Conservation (phyloP, 2,329 filamentous ascomycete species). For the Scedosporium aurantiacum region DNA sequence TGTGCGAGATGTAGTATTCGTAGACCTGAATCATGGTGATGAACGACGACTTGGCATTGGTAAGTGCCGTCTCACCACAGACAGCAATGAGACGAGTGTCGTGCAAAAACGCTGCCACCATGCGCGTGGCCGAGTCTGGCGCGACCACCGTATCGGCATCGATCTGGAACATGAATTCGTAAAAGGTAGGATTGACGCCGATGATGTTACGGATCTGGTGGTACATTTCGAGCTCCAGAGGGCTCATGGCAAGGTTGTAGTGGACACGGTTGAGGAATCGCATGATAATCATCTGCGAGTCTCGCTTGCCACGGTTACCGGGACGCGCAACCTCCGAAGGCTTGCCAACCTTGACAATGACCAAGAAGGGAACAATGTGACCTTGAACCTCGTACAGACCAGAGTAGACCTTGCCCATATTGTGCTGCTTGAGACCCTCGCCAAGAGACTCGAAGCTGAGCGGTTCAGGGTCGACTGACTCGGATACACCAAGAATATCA, state of each 20-base stretch:
- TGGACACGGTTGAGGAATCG: conserved; percentile 98
- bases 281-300: conserved; percentile 98
- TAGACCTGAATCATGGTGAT: conserved; percentile 99
- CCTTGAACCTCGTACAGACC: conserved; percentile 96
- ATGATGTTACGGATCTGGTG: conserved; percentile 99
- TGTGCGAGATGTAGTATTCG: conserved; percentile 99
- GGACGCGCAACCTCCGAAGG: conserved; percentile 90
- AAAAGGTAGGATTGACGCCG: conserved; percentile 95
- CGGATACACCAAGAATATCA: conserved; percentile 90
- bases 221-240: conserved; percentile 94
- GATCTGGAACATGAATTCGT: conserved; percentile 93
- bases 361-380: conserved; percentile 94
- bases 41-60: conserved; percentile 85
- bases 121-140: conserved; percentile 77
- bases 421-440: conserved; percentile 94
- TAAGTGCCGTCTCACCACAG: conserved; percentile 88
- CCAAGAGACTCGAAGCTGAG: conserved; percentile 94
- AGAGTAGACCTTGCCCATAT: conserved; percentile 98
- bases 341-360: conserved; percentile 95
- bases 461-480: conserved; percentile 87
- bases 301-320: conserved; percentile 97
- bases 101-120: conserved; percentile 81
- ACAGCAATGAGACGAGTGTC: conserved; percentile 89
- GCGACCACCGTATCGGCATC: conserved; percentile 95
- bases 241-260: conserved; percentile 94